Evolutionary conservation across 306 rosid genomes (phyloP).

Genomic region (Ziziphus jujuba): DNA sequence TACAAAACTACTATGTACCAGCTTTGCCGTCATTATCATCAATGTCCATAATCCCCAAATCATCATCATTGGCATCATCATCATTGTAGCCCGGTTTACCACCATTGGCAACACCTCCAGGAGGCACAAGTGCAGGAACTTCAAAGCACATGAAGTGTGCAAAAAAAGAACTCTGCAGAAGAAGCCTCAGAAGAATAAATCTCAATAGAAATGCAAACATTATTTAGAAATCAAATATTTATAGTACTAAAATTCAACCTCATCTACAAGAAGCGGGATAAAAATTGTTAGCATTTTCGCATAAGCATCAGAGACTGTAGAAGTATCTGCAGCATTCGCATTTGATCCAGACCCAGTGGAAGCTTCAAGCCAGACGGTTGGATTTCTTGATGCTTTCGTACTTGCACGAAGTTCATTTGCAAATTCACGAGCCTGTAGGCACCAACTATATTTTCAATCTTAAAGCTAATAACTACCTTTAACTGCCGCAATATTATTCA

Average conservation of each 20-base stretch:
- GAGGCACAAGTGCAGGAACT: constrained; percentile 80
- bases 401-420: constrained; percentile 94
- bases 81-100: constrained; percentile 44
- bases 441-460: too few species aligned
- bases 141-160: constrained; percentile 96
- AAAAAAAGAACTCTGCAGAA: constrained; percentile 83
- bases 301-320: constrained; percentile 89
- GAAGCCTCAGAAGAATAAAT: constrained; percentile 19
- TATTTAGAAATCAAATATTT: not conserved
- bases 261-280: constrained; percentile 96
- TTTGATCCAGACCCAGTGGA: constrained; percentile 71
- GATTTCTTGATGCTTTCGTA: constrained; percentile 64
- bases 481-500: not conserved
- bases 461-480: not conserved
- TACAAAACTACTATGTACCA: constrained; percentile 28
- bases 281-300: constrained; percentile 80
- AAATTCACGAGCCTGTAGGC: constrained; percentile 82
- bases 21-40: constrained; percentile 65
- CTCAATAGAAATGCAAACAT: constrained; percentile 13
- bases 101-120: constrained; percentile 74
- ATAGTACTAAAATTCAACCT: constrained; percentile 50
- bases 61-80: constrained; percentile 56
- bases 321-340: constrained; percentile 65
- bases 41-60: constrained; percentile 81
- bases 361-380: constrained; percentile 74